Base-by-base conservation (phyloP, 441 rosid genomes). In the Hura crepitans region DNA sequence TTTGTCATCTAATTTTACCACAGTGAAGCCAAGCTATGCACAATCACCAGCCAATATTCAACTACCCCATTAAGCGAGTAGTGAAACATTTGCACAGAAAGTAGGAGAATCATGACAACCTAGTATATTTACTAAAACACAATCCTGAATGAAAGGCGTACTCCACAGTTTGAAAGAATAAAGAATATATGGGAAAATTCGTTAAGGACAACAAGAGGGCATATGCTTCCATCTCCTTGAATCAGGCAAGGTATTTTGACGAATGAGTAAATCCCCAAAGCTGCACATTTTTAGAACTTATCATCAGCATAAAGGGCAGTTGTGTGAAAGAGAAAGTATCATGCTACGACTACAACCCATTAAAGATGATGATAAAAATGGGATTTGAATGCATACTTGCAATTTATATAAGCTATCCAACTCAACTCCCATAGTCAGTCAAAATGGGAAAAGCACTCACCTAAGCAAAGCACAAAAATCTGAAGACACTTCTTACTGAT, bases 181-280 rank as follows among this genome's bases (percentile, higher is more conserved):
- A 75, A 72, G 76, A 80, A 79, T 61, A 9, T 25, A 15, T 6
- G 63, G 25, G 30, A 25, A n/a, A n/a, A 58, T 23, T 20, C 8
- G 35, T 53, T 5, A 12, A 28, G 10, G 30, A 39, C 8, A 11
- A 28, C 15, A 57, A 20, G 7, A 43, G 27, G 47, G 49, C 66
- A 43, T n/a, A n/a, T 13, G 68, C 67, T 66, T 66, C 67, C 30
- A 51, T 22, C 61, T 55, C 61, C 79, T 66, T 33, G 49, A 20
- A 8, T 73, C 77, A 78, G 56, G 77, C 71, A 15, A 81, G 73
- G 74, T 80, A 79, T 23, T 49, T 79, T 65, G 91, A 86, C 23
- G 79, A 68, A 66, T 90, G 91, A 0, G 84, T 74, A 68, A 90
- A 90, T 6, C 93, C 96, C 92, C 96, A 90, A 2, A 90, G 87